phyloP scores from a whole-genome alignment of 2,329 filamentous ascomycete genomes.

The Davidsoniella virescens region DNA sequence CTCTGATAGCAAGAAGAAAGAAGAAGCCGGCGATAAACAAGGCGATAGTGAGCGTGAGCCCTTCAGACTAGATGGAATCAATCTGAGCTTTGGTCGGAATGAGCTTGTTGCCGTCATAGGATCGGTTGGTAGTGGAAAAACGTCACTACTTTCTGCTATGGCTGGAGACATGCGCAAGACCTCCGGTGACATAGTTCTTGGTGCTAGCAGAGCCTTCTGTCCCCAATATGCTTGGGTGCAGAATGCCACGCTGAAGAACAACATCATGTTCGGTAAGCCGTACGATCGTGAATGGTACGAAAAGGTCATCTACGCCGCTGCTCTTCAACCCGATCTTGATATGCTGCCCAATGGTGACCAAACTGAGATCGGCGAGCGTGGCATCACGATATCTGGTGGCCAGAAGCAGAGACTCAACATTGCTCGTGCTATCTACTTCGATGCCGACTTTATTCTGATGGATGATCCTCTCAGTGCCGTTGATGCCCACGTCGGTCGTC shows the following conservation, averaged over 20 bases:
- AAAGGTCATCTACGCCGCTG: slow-evolving; percentile 73
- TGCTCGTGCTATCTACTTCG: slow-evolving; percentile 60
- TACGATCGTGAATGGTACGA: slow-evolving; percentile 66
- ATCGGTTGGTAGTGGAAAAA: slow-evolving; percentile 80
- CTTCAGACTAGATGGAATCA: slow-evolving; percentile 55
- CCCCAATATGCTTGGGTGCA: slow-evolving; percentile 98
- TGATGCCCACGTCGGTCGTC: slow-evolving; percentile 52
- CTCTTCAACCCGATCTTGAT: slow-evolving; percentile 68
- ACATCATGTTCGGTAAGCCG: slow-evolving; percentile 78
- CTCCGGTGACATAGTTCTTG: slow-evolving; percentile 53
- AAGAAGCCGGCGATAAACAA: slow-evolving; percentile 31
- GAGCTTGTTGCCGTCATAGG: slow-evolving; percentile 78
- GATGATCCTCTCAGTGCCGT: slow-evolving; percentile 55
- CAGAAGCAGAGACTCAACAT: slow-evolving; percentile 95
- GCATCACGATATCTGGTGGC: slow-evolving; percentile 87
- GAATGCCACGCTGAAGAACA: slow-evolving; percentile 71
- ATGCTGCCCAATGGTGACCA: slow-evolving; percentile 81
- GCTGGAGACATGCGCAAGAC: slow-evolving; percentile 90
- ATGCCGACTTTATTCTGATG: slow-evolving; percentile 51
- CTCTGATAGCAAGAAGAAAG: slow-evolving; percentile 21
- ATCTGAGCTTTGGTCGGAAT: slow-evolving; percentile 52
- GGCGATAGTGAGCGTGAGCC: slow-evolving; percentile 39
- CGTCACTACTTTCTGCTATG: slow-evolving; percentile 69
- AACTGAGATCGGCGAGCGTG: slow-evolving; percentile 89
- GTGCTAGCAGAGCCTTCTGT: slow-evolving; percentile 74